These are phyloP conservation scores for Acanthamoeba royreba DNA, from an alignment of 208 protist species.

Conservation along the genomic window DNA sequence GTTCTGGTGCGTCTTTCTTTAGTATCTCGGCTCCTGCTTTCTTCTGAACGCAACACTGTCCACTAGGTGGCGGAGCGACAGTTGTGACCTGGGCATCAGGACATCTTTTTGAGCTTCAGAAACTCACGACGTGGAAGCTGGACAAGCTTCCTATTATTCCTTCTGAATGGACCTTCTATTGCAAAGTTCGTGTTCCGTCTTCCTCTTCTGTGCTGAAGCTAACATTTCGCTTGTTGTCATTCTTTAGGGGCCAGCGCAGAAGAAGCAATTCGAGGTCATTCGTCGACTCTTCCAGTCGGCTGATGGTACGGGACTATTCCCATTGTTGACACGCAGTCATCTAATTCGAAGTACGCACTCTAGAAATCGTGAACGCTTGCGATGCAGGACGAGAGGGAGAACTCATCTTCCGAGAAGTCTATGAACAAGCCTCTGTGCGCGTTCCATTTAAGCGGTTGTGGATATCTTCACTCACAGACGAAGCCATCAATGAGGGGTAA, in stretches of 20 bases:
- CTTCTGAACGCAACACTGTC: not conserved
- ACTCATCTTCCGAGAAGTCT: slow-evolving; percentile 38
- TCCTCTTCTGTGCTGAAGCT: not conserved
- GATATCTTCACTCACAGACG: slow-evolving; percentile 46
- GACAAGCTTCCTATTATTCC: slow-evolving; percentile 41
- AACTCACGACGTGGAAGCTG: not conserved
- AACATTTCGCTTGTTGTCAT: not conserved
- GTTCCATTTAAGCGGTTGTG: slow-evolving; percentile 26
- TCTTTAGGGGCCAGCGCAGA: slow-evolving; percentile 16
- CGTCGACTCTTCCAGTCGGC: not conserved
- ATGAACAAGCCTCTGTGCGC: not conserved
- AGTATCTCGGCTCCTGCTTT: not conserved
- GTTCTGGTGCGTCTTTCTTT: not conserved
- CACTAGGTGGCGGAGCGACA: not conserved
- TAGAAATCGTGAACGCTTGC: slow-evolving; percentile 40
- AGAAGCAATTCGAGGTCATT: slow-evolving; percentile 34
- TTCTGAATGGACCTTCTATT: not conserved
- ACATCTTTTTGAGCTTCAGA: slow-evolving; percentile 41
- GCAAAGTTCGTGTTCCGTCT: not conserved
- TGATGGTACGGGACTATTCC: not conserved
- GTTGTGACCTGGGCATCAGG: slow-evolving; percentile 45
- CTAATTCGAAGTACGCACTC: not conserved
- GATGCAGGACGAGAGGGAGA: slow-evolving; percentile 48
- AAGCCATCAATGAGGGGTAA: slow-evolving; percentile 39
- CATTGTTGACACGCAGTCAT: not conserved